phyloP scores from a whole-genome alignment of 23 red algal species.

The Porphyridium purpureum region DNA sequence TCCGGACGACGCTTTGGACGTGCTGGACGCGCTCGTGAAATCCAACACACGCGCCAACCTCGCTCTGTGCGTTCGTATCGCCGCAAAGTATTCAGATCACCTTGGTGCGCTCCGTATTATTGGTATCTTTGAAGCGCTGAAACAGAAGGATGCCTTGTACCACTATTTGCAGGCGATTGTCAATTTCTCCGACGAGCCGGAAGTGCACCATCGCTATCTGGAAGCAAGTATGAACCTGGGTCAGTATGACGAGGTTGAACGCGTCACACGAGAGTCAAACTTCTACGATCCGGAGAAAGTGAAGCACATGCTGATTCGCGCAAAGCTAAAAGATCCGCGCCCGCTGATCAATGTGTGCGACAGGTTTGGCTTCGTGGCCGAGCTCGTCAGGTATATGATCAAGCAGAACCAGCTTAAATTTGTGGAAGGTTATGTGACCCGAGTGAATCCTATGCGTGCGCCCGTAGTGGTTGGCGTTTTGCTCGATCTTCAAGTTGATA shows the following conservation, averaged over 20 bases:
- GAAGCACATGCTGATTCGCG: conserved; percentile 65
- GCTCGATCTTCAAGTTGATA: conserved; percentile 49
- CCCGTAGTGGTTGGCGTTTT: conserved; percentile 88
- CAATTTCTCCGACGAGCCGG: conserved; percentile 37
- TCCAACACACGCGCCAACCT: conserved; percentile 77
- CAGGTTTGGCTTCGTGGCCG: conserved; percentile 63
- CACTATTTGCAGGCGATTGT: conserved; percentile 72
- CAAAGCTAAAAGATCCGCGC: conserved; percentile 68
- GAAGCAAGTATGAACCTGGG: conserved; percentile 42
- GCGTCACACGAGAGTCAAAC: conserved; percentile 75
- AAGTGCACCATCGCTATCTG: conserved; percentile 80
- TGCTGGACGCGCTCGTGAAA: conserved; percentile 65
- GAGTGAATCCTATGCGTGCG: conserved; percentile 64
- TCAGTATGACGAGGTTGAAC: conserved; percentile 70
- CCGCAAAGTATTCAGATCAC: conserved; percentile 66
- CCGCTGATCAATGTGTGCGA: conserved; percentile 98
- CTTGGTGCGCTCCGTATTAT: conserved; percentile 62
- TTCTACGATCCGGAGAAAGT: conserved; percentile 76
- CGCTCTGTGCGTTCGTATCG: conserved; percentile 62
- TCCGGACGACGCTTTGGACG: conserved; percentile 62
- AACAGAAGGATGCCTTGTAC: conserved; percentile 61
- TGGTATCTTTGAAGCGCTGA: conserved; percentile 60
- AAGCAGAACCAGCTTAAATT: conserved; percentile 74
- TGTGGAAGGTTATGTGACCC: conserved; percentile 79
- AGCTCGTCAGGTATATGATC: conserved; percentile 86